phyloP scores from a whole-genome alignment of 2,329 filamentous ascomycete species.

The Huntiella omanensis region DNA sequence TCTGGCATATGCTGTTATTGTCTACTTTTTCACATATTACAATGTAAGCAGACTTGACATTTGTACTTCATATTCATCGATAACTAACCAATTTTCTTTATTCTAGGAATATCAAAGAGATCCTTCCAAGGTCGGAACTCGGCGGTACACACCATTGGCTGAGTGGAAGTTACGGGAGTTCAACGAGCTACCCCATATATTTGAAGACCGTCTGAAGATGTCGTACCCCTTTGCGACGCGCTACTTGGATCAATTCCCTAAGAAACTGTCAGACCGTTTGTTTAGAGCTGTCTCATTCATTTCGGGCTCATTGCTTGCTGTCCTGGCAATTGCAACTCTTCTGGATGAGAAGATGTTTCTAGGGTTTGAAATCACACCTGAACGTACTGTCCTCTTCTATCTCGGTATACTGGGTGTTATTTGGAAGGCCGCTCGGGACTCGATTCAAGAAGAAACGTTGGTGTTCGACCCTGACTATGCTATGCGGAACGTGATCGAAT shows the following conservation, averaged over 20 bases:
- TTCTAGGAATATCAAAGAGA: conserved; percentile 82
- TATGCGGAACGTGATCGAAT: conserved; percentile 73
- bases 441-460: conserved; percentile 69
- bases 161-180: conserved; percentile 99
- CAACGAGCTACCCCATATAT: conserved; percentile 87
- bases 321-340: conserved; percentile 69
- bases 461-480: conserved; percentile 88
- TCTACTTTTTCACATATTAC: conserved; percentile 91
- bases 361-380: conserved; percentile 75
- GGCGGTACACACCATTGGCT: conserved; percentile 80
- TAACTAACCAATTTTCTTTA: not conserved
- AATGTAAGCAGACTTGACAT: conserved; percentile 36
- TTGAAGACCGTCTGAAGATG: conserved; percentile 78
- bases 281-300: conserved; percentile 76
- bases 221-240: conserved; percentile 82
- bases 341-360: conserved; percentile 81
- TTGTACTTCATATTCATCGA: not conserved
- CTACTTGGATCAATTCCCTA: conserved; percentile 92
- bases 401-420: conserved; percentile 64
- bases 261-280: conserved; percentile 75
- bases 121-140: conserved; percentile 65
- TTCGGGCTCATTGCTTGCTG: conserved; percentile 66
- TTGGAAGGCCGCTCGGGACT: conserved; percentile 66
- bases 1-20: conserved; percentile 66
- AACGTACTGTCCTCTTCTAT: conserved; percentile 80